A percentile compares a stretch with the other conserved stretches of the same genome.
Conservation (phyloP, 805 yeast genomes). For the Wickerhamiella kazuoi region DNA sequence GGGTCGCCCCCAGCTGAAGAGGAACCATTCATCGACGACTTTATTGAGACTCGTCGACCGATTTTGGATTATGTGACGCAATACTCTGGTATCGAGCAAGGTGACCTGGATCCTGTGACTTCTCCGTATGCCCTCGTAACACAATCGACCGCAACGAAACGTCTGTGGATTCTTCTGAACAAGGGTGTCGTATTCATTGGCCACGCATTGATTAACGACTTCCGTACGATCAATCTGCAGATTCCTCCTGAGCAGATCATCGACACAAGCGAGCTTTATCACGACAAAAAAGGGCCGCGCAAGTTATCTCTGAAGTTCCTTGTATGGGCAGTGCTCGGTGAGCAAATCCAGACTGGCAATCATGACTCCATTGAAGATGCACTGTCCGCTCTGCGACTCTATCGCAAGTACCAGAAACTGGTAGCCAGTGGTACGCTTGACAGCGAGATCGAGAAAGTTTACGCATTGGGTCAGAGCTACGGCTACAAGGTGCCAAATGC, state of each 20-base stretch:
- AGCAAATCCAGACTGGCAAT: constrained; percentile 74
- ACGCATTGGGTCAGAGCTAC: constrained; percentile 26
- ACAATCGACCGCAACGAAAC: constrained; percentile 66
- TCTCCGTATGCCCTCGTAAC: constrained; percentile 59
- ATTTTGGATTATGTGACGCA: constrained; percentile 77
- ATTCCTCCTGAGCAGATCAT: constrained; percentile 75
- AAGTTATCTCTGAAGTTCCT: constrained; percentile 70
- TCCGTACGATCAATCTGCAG: constrained; percentile 78
- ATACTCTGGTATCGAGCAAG: constrained; percentile 85
- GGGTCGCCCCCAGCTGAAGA: constrained; percentile 36
- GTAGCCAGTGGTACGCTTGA: constrained; percentile 42
- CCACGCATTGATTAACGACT: constrained; percentile 82
- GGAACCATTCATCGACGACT: constrained; percentile 80
- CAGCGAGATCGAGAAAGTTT: constrained; percentile 42
- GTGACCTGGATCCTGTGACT: constrained; percentile 58
- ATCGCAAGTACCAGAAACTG: constrained; percentile 52
- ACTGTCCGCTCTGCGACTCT: constrained; percentile 59
- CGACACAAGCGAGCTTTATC: constrained; percentile 72
- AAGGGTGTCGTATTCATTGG: constrained; percentile 88
- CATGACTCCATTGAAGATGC: constrained; percentile 98
- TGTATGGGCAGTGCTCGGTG: constrained; percentile 59
- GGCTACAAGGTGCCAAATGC: constrained; percentile 21
- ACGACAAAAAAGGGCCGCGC: constrained; percentile 44
- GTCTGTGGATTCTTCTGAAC: constrained; percentile 77
- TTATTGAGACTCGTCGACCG: constrained; percentile 47